Evolutionary conservation across 257 asterid genomes (phyloP).

Genomic region (Ocimum tenuiflorum): DNA sequence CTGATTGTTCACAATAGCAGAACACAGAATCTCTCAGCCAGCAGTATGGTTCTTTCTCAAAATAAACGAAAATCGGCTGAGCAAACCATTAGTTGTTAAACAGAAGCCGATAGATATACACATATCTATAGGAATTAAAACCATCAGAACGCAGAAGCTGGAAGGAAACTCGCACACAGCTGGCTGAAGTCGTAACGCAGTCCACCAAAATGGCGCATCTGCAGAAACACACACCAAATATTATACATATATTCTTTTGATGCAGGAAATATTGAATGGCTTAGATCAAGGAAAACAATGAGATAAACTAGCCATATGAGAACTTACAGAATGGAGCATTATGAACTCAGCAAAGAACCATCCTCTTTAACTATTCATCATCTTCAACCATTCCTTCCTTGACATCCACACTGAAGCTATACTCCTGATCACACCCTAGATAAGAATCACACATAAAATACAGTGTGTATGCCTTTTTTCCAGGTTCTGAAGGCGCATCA

Average conservation of each 20-base stretch:
- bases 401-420: conserved; percentile 39
- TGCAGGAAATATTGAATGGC: too few species aligned
- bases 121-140: background rate
- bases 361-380: conserved; percentile 22
- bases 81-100: too few species aligned
- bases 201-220: too few species aligned
- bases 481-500: conserved; percentile 45
- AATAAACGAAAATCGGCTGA: too few species aligned
- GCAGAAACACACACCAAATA: too few species aligned
- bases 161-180: background rate
- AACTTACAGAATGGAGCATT: conserved; percentile 16
- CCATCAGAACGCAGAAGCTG: background rate
- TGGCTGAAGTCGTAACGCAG: too few species aligned
- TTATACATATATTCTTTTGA: too few species aligned
- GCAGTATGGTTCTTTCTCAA: too few species aligned
- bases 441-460: conserved; percentile 63
- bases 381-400: conserved; percentile 30
- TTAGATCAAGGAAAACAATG: too few species aligned
- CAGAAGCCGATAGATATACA: background rate
- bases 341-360: background rate
- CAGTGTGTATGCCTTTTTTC: conserved; percentile 38
- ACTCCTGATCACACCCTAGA: conserved; percentile 57
- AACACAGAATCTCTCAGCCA: too few species aligned
- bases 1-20: background rate
- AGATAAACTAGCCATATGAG: too few species aligned